These are phyloP conservation scores for Botrytis cinerea DNA, from an alignment of 2,329 filamentous ascomycete species.

Conservation along the genomic window DNA sequence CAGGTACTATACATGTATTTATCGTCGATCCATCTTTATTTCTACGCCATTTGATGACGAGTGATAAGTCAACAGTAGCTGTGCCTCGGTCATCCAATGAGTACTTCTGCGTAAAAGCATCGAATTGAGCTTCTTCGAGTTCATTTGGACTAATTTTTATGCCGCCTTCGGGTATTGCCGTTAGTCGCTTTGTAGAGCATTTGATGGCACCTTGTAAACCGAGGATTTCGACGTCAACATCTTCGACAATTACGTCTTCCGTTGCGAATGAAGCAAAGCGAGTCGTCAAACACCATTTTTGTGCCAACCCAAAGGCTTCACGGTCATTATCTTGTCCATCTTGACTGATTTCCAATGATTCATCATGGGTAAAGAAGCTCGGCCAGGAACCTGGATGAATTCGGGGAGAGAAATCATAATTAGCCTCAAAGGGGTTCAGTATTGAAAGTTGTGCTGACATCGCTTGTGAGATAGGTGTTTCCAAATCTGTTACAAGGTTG, in stretches of 20 bases:
- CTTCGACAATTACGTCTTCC: constrained; percentile 61
- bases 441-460: constrained; percentile 69
- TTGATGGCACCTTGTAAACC: constrained; percentile 62
- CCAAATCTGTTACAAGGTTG: constrained; percentile 73
- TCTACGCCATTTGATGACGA: constrained; percentile 78
- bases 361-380: constrained; percentile 69
- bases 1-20: constrained; percentile 69
- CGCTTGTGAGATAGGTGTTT: constrained; percentile 77
- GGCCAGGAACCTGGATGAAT: constrained; percentile 82
- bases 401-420: constrained; percentile 81
- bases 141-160: constrained; percentile 62
- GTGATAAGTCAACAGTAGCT: constrained; percentile 70
- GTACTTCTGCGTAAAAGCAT: constrained; percentile 72
- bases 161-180: constrained; percentile 45
- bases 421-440: constrained; percentile 85
- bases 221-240: constrained; percentile 64
- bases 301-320: constrained; percentile 64
- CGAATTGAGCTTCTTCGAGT: constrained; percentile 71
- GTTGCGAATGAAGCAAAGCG: constrained; percentile 75
- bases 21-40: constrained; percentile 39
- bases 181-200: constrained; percentile 52
- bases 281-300: constrained; percentile 79
- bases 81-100: constrained; percentile 80
- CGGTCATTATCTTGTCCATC: constrained; percentile 39
- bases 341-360: constrained; percentile 38